Percentiles rank a stretch among this genome's conserved stretches.
These are phyloP conservation scores for Aspergillus quadricinctus DNA, from an alignment of 2,329 filamentous ascomycete species.

Conservation along the genomic window DNA sequence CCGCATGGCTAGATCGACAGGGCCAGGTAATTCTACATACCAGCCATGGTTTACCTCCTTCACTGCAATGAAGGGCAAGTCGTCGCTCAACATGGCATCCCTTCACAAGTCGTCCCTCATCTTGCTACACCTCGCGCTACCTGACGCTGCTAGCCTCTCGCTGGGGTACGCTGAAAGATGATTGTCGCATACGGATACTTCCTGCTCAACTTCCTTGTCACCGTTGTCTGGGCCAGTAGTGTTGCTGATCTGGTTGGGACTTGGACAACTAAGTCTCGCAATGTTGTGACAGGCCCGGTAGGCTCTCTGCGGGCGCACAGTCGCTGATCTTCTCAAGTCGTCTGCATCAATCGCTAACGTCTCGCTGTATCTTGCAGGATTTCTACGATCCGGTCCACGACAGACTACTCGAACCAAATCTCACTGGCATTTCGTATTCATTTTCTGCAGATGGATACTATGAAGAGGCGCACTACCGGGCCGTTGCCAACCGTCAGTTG, in stretches of 20 bases:
- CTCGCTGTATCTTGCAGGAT: constrained; percentile 42
- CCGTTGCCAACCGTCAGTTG: constrained; percentile 62
- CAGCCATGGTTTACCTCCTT: constrained; percentile 10
- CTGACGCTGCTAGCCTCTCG: constrained; percentile 3
- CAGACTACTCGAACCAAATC: constrained; percentile 59
- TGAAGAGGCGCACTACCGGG: constrained; percentile 67
- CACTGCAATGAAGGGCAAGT: not conserved
- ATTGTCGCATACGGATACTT: constrained; percentile 24
- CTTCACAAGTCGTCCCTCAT: constrained; percentile 4
- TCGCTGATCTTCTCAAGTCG: not conserved
- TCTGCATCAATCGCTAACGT: not conserved
- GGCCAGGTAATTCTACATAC: not conserved
- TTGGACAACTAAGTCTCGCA: constrained; percentile 67
- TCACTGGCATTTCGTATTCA: constrained; percentile 69
- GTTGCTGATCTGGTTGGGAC: constrained; percentile 60
- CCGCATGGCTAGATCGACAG: constrained; percentile 9
- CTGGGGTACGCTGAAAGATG: constrained; percentile 14
- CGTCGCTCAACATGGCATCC: not conserved
- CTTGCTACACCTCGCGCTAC: not conserved
- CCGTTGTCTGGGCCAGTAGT: constrained; percentile 37
- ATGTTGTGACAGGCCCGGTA: constrained; percentile 67
- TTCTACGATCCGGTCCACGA: constrained; percentile 68
- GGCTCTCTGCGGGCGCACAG: constrained; percentile 13
- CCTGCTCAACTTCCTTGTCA: constrained; percentile 34
- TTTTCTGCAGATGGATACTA: constrained; percentile 65